These are phyloP conservation scores for Botrytis hyacinthi DNA, from an alignment of 2,329 filamentous ascomycete species.

Conservation along the genomic window DNA sequence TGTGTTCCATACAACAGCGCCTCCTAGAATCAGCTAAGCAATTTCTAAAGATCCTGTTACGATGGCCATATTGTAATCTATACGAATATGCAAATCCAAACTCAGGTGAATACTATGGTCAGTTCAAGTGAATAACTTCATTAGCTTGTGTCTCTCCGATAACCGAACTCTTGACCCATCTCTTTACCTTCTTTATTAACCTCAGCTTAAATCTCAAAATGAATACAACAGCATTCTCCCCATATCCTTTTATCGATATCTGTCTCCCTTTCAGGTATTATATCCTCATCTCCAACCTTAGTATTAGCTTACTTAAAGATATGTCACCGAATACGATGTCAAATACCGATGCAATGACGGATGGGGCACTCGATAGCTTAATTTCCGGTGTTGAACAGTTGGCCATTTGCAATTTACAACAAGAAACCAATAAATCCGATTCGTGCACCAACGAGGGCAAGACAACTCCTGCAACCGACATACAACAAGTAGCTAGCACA, in stretches of 20 bases:
- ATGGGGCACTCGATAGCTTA: background rate
- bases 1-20: background rate
- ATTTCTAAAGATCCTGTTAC: background rate
- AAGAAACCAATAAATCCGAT: background rate
- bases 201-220: background rate
- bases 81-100: background rate
- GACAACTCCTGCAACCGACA: background rate
- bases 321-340: background rate
- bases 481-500: background rate
- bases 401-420: background rate
- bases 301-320: background rate
- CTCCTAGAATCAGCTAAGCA: background rate
- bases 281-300: background rate
- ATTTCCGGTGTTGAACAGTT: background rate
- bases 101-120: background rate
- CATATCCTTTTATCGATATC: background rate
- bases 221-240: background rate
- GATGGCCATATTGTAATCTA: background rate
- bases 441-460: background rate
- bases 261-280: background rate
- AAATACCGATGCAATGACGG: background rate
- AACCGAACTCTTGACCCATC: background rate
- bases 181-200: background rate
- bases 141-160: background rate
- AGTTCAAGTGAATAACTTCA: background rate